These are phyloP conservation scores for Xylariaceae sp. DNA, from an alignment of 2,329 filamentous ascomycete species.

Conservation along the genomic window DNA sequence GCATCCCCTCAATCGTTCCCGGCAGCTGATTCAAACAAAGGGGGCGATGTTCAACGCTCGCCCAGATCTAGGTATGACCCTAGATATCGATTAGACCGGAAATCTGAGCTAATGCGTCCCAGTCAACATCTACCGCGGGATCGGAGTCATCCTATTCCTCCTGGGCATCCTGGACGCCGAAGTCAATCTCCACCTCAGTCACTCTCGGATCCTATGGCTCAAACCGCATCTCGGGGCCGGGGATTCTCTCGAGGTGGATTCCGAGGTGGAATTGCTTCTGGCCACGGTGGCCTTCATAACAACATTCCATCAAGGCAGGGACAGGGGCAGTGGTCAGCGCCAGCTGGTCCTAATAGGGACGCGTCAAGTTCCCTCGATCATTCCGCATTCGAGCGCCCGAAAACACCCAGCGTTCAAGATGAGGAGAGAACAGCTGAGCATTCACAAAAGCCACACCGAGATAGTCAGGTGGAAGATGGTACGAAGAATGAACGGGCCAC, in stretches of 20 bases:
- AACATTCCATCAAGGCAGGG: constrained; percentile 58
- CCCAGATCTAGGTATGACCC: constrained; percentile 30
- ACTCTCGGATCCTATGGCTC: constrained; percentile 52
- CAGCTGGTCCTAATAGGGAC: constrained; percentile 20
- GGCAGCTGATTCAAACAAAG: constrained; percentile 48
- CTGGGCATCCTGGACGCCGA: constrained; percentile 9
- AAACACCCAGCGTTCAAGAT: constrained; percentile 24
- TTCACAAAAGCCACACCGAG: constrained; percentile 58
- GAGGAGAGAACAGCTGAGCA: constrained; percentile 52
- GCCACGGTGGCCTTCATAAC: constrained; percentile 51
- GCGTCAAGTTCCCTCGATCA: constrained; percentile 29
- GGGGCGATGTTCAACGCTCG: constrained; percentile 40
- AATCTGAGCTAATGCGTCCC: constrained; percentile 33
- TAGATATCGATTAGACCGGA: constrained; percentile 8
- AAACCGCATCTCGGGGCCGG: constrained; percentile 38
- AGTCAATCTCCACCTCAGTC: constrained; percentile 49
- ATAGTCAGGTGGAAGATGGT: constrained; percentile 60
- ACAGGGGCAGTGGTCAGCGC: constrained; percentile 50
- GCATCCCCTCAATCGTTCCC: constrained; percentile 55
- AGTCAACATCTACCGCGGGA: constrained; percentile 13
- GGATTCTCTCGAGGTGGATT: constrained; percentile 49
- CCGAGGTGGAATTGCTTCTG: constrained; percentile 50
- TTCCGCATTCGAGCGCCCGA: constrained; percentile 28
- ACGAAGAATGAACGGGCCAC: constrained; percentile 41
- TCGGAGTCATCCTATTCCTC: constrained; percentile 6